Base-by-base conservation (phyloP, 169 alveolate species). In the Plasmodium gallinaceum region DNA sequence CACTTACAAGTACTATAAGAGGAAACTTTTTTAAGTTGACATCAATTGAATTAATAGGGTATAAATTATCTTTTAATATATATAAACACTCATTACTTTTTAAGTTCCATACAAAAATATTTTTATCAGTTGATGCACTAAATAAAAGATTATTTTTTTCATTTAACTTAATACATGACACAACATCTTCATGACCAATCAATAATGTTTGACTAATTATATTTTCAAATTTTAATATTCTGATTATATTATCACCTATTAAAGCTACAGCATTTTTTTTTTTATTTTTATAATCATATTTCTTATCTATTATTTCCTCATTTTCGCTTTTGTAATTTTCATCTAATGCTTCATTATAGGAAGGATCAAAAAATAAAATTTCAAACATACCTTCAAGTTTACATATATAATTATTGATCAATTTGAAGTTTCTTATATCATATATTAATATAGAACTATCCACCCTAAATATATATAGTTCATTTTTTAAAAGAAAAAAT, bases 91-190 rank as follows among this genome's bases (percentile, higher is more conserved):
- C 16, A 37, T 60, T 18, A 48, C 12, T 85, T 85, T 52, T 85
- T 62, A 85, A 85, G 48, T 42, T 70, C 92, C 92, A 85, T 48
- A 85, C 58, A 39, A 85, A 85, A 22, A 85, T 85, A 58, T 70
- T 85, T 62, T 85, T 85, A 45, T 85, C 92, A 85, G 69, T 85
- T 9, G 92, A 85, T n/a, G 74, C 92, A 72, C 92, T 85, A 70
- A 85, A 85, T 37, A 85, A 65, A 12, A 85, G 76, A 16, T 18
- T 9, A 39, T 71, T 54, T 70, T 37, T 48, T 85, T 85, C 92
- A 32, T 54, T 60, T 14, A 85, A 7, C 37, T 85, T 85, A 32
- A 85, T 85, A 6, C 88, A 58, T 9, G 88, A 70, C 2, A 85
- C 92, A 72, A 85, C 74, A 62, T 85, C 92, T 42, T 85, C 92